phyloP scores from a whole-genome alignment of 176 grass and related monocot species.

The Ampelocalamus luodianensis region DNA sequence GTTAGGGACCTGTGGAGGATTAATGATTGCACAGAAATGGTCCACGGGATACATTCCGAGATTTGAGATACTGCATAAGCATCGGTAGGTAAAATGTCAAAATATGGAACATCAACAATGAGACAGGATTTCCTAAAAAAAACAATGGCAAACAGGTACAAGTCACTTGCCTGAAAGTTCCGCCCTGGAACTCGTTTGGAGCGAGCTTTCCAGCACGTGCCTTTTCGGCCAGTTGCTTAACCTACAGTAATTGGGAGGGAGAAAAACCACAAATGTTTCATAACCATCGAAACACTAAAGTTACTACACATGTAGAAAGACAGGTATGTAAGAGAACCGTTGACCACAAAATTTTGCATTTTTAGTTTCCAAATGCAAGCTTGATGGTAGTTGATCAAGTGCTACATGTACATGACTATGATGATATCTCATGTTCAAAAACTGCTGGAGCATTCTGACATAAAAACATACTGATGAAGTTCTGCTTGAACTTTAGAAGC shows the following conservation, averaged over 20 bases:
- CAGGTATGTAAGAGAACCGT: background rate
- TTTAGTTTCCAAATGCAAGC: slow-evolving; percentile 26
- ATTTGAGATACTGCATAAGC: slow-evolving; percentile 85
- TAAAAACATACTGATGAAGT: slow-evolving; percentile 31
- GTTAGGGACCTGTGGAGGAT: slow-evolving; percentile 82
- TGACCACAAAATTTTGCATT: background rate
- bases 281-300: background rate
- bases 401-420: slow-evolving; percentile 20
- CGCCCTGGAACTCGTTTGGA: slow-evolving; percentile 84
- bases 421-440: slow-evolving; percentile 1
- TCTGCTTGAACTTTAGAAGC: slow-evolving; percentile 20
- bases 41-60: slow-evolving; percentile 97
- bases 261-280: slow-evolving; percentile 5
- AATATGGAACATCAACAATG: slow-evolving; percentile 28
- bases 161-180: slow-evolving; percentile 79
- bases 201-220: slow-evolving; percentile 90
- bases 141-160: slow-evolving; percentile 16
- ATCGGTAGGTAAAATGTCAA: slow-evolving; percentile 29
- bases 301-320: background rate
- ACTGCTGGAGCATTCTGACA: background rate
- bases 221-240: slow-evolving; percentile 91
- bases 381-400: slow-evolving; percentile 14
- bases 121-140: slow-evolving; percentile 21
- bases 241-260: slow-evolving; percentile 47
- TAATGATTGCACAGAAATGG: slow-evolving; percentile 98